Conservation (phyloP, 352 stramenopile genomes). For the Globisporangium acanthophoron region DNA sequence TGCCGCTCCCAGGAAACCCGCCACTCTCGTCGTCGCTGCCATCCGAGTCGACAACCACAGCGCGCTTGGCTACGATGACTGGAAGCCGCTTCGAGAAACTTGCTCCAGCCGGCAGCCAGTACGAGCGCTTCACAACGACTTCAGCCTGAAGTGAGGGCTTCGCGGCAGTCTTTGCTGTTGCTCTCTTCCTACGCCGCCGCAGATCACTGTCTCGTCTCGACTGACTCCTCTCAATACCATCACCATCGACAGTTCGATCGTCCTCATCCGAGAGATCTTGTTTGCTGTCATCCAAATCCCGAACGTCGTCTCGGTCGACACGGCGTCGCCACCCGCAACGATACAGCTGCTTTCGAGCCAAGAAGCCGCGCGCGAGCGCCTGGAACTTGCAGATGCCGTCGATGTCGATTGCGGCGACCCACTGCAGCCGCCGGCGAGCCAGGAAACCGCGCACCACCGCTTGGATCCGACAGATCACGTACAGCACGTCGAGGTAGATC, state of each 20-base stretch:
- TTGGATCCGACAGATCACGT: conserved; percentile 76
- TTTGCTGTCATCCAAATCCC: neutral
- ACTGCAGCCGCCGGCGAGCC: conserved; percentile 46
- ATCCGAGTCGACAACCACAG: conserved; percentile 1
- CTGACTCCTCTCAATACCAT: too few relatives aligned
- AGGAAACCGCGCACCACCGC: conserved; percentile 59
- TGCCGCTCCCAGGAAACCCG: neutral
- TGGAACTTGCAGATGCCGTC: conserved; percentile 43
- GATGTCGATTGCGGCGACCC: conserved; percentile 37
- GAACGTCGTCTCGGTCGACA: too few relatives aligned
- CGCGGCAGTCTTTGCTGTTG: neutral
- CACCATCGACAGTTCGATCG: neutral
- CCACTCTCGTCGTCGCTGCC: conserved; percentile 3
- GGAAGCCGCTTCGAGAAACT: conserved; percentile 39
- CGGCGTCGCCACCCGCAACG: neutral
- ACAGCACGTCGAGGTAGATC: conserved; percentile 82
- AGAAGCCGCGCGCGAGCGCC: conserved; percentile 34
- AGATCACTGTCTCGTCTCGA: neutral
- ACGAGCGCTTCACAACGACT: conserved; percentile 47
- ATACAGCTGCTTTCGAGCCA: conserved; percentile 11
- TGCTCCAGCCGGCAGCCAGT: conserved; percentile 55
- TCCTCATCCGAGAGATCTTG: neutral
- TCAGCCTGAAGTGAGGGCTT: neutral
- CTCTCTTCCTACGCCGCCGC: neutral
- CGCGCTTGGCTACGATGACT: conserved; percentile 21